Percentiles rank a stretch among this genome's conserved stretches.
Evolutionary conservation across 2,329 filamentous ascomycete genomes (phyloP).

Genomic region (Diaporthe sp.): DNA sequence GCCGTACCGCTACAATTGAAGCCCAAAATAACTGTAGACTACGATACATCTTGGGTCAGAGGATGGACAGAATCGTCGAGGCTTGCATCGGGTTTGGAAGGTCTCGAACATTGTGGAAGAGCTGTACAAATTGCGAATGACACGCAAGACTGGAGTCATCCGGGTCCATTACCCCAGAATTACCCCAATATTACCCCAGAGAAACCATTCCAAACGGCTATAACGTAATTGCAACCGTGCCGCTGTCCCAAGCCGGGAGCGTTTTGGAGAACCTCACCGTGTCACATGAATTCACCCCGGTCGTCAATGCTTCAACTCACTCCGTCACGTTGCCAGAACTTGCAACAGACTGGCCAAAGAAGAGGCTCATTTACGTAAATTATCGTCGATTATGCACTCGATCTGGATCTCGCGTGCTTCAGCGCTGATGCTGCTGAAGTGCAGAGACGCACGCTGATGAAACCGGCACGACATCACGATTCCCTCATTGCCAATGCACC

Average conservation of each 20-base stretch:
- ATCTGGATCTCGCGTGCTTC: slow-evolving; percentile 31
- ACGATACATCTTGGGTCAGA: too few species aligned
- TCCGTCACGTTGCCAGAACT: slow-evolving; percentile 20
- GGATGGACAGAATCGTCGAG: background rate
- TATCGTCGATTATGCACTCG: background rate
- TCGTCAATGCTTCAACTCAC: slow-evolving; percentile 13
- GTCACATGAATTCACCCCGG: slow-evolving; percentile 28
- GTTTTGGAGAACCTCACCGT: background rate
- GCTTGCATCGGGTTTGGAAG: slow-evolving; percentile 10
- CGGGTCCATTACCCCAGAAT: slow-evolving; percentile 37
- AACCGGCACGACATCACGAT: slow-evolving; percentile 10
- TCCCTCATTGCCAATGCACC: background rate
- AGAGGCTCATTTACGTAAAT: slow-evolving; percentile 38
- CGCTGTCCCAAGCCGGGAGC: slow-evolving; percentile 1
- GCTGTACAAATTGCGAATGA: slow-evolving; percentile 26
- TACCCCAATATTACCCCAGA: slow-evolving; percentile 39
- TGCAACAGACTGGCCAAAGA: slow-evolving; percentile 6
- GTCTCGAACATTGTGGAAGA: slow-evolving; percentile 6
- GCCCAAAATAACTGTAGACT: background rate
- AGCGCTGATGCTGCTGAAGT: slow-evolving; percentile 13
- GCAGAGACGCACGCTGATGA: background rate
- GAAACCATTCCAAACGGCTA: slow-evolving; percentile 34
- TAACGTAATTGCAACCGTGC: slow-evolving; percentile 36
- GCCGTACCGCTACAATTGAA: slow-evolving; percentile 12
- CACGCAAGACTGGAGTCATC: slow-evolving; percentile 28